Base-by-base conservation (phyloP, 2,329 filamentous ascomycete genomes). In the Fusarium albosuccineum region DNA sequence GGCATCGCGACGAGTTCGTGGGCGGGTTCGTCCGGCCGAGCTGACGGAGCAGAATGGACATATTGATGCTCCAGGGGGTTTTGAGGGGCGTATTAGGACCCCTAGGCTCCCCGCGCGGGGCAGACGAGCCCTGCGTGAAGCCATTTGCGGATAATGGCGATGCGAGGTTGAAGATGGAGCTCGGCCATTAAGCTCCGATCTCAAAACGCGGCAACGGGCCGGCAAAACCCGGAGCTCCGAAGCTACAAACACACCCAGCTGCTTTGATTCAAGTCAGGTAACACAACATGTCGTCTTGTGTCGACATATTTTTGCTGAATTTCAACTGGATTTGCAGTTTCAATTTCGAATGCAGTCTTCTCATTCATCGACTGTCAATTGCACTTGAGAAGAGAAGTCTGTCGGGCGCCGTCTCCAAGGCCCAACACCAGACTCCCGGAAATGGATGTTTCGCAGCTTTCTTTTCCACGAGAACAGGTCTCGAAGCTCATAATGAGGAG, bases 351-450 rank as follows among this genome's bases (percentile, higher is more conserved):
- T 22, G 17, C 4, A 22, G 17, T 22, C 17, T 22, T 36, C 3
- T 48, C 22, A 11, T 1, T n/a, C 3, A 22, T n/a, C 34, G 3
- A 22, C 22, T 22, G 22, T 22, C 22, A 22, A 5, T 22, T 22
- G 4, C 22, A 22, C 22, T 22, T 22, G 22, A 22, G 4, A 22
- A 22, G 22, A 22, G 4, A 22, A 4, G 4, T 22, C 22, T 88
- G 4, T 88, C 88, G 72, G 60, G 70, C 72, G 79, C 77, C 51
- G 82, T 89, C 62, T 89, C 69, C 74, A 78, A 9, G 85, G 85
- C 0, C 81, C 82, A 6, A 87, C 85, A 1, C 83, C 83, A 0
- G 82, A 80, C 0, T 86, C 27, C 83, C 84, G 0, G 82, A 83
- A n/a, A 68, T 76, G 9, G 60, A 71, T 5, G 78, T 81, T 2